Percentiles rank a stretch among this genome's conserved stretches.
phyloP scores from a whole-genome alignment of 768 basidiomycete species.

The Amanita pseudoporphyria region DNA sequence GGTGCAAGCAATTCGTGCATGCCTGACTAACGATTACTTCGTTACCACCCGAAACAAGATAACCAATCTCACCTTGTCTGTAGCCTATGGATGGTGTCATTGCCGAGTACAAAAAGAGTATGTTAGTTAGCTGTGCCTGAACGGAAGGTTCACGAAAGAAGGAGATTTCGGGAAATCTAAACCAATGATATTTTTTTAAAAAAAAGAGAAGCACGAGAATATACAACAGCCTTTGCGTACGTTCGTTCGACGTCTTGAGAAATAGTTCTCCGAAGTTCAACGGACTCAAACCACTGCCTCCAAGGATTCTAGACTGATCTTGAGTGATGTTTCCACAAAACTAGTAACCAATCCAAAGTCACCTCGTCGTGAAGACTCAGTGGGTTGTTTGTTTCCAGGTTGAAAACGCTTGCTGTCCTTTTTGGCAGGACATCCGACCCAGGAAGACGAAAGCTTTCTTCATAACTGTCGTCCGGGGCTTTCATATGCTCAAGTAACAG shows the following conservation, averaged over 20 bases:
- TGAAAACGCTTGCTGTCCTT: conserved; percentile 21
- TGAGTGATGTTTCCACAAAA: background rate
- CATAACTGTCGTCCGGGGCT: conserved; percentile 82
- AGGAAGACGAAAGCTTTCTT: conserved; percentile 53
- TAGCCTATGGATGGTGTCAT: conserved; percentile 82
- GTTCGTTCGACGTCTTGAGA: conserved; percentile 94
- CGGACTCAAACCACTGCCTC: conserved; percentile 86
- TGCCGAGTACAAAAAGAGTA: conserved; percentile 78
- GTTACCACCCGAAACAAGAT: background rate
- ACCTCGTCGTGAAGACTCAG: conserved; percentile 74
- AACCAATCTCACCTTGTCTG: conserved; percentile 49
- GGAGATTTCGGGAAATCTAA: conserved; percentile 88
- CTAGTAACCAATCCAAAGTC: background rate
- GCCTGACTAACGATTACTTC: conserved; percentile 30
- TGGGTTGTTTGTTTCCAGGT: conserved; percentile 71
- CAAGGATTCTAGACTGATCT: conserved; percentile 68
- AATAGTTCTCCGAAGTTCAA: conserved; percentile 85
- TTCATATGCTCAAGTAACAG: conserved; percentile 62
- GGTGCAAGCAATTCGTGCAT: conserved; percentile 97
- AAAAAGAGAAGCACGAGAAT: background rate
- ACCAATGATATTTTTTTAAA: too few relatives aligned
- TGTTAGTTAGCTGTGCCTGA: conserved; percentile 73
- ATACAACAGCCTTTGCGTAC: conserved; percentile 34
- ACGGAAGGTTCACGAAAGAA: conserved; percentile 78
- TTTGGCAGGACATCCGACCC: conserved; percentile 31